These are phyloP conservation scores for Melanomma pulvis-pyrius DNA, from an alignment of 495 filamentous ascomycete species.

Conservation along the genomic window DNA sequence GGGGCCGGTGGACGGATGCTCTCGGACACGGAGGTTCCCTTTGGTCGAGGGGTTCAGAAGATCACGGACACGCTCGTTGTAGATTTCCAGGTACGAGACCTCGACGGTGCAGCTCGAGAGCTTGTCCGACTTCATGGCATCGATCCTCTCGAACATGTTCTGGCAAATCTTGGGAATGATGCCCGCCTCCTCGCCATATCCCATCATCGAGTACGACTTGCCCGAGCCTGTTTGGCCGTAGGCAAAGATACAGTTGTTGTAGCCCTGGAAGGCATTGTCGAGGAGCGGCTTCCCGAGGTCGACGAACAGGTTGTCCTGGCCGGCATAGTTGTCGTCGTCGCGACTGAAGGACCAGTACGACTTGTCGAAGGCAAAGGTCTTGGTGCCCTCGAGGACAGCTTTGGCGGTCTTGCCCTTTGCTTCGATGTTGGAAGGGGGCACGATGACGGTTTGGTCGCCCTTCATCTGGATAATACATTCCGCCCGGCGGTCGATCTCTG, in stretches of 20 bases:
- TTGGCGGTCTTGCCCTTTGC: constrained; percentile 58
- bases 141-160: constrained; percentile 92
- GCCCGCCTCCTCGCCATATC: constrained; percentile 92
- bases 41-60: constrained; percentile 94
- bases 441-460: constrained; percentile 84
- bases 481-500: constrained; percentile 86
- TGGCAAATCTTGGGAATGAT: constrained; percentile 98
- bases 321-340: constrained; percentile 77
- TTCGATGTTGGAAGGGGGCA: constrained; percentile 68
- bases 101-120: constrained; percentile 88
- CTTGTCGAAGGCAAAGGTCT: constrained; percentile 92
- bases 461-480: constrained; percentile 99
- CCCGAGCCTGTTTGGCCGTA: constrained; percentile 99
- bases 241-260: constrained; percentile 99
- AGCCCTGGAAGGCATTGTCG: constrained; percentile 97
- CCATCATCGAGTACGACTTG: constrained; percentile 99
- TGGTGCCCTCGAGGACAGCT: constrained; percentile 72
- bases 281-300: constrained; percentile 89
- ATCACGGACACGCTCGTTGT: constrained; percentile 97
- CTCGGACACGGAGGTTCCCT: constrained; percentile 93
- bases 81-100: constrained; percentile 98
- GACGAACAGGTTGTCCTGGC: constrained; percentile 83
- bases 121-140: constrained; percentile 66
- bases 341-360: constrained; percentile 98
- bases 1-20: constrained; percentile 95